These are phyloP conservation scores for Ophiostoma perfectum DNA, from an alignment of 2,329 filamentous ascomycete genomes.

Conservation along the genomic window DNA sequence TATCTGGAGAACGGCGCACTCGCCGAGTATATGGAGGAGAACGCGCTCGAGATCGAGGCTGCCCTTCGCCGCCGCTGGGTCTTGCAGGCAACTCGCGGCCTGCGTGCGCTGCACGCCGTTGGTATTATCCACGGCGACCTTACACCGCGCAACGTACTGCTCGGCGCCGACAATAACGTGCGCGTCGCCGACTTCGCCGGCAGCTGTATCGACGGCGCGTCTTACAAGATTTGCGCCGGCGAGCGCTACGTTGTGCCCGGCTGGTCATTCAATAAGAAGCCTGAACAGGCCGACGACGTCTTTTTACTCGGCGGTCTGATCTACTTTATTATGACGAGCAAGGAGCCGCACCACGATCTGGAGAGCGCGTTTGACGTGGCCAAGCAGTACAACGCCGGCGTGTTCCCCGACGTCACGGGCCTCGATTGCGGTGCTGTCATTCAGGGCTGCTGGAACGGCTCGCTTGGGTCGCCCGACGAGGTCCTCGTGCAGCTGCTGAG, in stretches of 20 bases:
- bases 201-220: constrained; percentile 1
- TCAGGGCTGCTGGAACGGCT: neutral
- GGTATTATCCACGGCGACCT: constrained; percentile 13
- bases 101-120: neutral
- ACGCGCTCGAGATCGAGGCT: neutral
- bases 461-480: neutral
- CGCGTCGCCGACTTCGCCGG: constrained; percentile 14
- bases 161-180: constrained; percentile 1
- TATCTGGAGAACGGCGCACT: neutral
- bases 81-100: neutral
- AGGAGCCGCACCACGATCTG: neutral
- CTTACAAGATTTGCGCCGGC: constrained; percentile 3
- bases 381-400: neutral
- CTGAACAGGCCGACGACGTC: neutral
- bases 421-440: neutral
- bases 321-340: neutral
- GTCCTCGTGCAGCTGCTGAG: neutral
- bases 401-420: neutral
- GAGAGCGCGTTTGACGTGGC: neutral
- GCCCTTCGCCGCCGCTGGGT: neutral
- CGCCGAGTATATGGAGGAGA: neutral
- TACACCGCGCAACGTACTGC: constrained; percentile 12
- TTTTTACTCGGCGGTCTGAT: neutral
- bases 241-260: constrained; percentile 7
- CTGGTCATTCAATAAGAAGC: constrained; percentile 10